phyloP scores from a whole-genome alignment of 805 yeast genomes.

The Lachancea thermotolerans region DNA sequence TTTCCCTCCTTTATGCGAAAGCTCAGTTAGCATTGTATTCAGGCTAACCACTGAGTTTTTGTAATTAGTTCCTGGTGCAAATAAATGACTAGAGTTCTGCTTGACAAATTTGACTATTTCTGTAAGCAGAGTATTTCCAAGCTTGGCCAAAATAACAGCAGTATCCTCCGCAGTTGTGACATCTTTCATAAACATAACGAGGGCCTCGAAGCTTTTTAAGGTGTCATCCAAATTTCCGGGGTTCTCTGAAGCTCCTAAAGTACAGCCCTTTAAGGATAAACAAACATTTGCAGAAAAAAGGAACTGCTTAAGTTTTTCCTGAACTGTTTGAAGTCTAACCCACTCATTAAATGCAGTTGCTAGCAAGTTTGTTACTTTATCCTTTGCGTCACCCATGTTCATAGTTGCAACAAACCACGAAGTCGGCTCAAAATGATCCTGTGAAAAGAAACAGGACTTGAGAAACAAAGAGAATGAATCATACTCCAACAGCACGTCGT shows the following conservation, averaged over 20 bases:
- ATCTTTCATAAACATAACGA: neutral
- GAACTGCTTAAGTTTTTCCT: constrained; percentile 12
- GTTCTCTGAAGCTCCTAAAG: neutral
- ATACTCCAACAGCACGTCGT: constrained; percentile 16
- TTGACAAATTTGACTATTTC: constrained; percentile 22
- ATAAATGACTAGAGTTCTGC: constrained; percentile 15
- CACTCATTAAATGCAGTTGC: constrained; percentile 13
- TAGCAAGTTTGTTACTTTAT: constrained; percentile 16
- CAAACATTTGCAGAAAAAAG: constrained; percentile 14
- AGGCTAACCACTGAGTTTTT: constrained; percentile 9
- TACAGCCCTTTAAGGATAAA: constrained; percentile 6
- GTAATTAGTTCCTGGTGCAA: constrained; percentile 10
- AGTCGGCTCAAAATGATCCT: constrained; percentile 14
- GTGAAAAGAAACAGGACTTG: constrained; percentile 13
- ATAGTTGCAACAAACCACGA: constrained; percentile 24
- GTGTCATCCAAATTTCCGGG: neutral
- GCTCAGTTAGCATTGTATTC: constrained; percentile 8
- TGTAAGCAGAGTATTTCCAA: constrained; percentile 17
- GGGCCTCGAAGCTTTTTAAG: neutral
- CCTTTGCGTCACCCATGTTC: constrained; percentile 18
- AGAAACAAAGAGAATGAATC: constrained; percentile 13
- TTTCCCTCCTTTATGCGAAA: constrained; percentile 9
- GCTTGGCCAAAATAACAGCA: neutral
- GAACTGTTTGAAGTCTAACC: constrained; percentile 11
- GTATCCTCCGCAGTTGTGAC: neutral